A percentile compares a stretch with the other conserved stretches of the same genome.
Conservation (phyloP, 805 yeast species). For the Saturnispora mendoncae region DNA sequence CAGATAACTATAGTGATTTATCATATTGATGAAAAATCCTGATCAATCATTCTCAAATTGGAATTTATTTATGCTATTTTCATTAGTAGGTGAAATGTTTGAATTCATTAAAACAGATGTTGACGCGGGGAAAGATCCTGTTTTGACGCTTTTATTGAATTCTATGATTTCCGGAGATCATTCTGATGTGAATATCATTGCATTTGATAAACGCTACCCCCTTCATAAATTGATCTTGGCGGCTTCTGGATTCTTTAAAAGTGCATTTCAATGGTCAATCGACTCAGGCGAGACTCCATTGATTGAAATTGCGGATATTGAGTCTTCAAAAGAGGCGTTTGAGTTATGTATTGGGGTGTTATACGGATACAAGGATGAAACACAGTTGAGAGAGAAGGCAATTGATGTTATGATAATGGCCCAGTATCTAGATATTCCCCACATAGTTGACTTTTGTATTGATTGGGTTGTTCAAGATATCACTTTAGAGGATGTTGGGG, state of each 20-base stretch:
- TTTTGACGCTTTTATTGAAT: conserved; percentile 11
- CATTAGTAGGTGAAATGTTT: neutral
- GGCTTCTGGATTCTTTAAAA: conserved; percentile 39
- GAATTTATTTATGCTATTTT: no score
- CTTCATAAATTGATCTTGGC: conserved; percentile 39
- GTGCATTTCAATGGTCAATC: conserved; percentile 37
- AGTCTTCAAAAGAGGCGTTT: conserved; percentile 37
- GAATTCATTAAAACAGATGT: neutral
- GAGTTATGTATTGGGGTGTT: conserved; percentile 39
- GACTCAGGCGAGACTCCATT: conserved; percentile 10
- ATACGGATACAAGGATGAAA: conserved; percentile 35
- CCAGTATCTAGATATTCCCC: conserved; percentile 39
- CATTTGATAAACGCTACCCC: conserved; percentile 37
- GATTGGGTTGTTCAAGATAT: conserved; percentile 8
- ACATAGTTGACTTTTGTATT: conserved; percentile 33
- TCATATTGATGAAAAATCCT: neutral
- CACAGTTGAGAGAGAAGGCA: conserved; percentile 30
- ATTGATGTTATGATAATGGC: conserved; percentile 40
- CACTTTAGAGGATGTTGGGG: conserved; percentile 3
- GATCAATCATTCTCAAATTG: no score
- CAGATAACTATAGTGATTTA: neutral
- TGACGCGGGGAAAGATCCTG: neutral
- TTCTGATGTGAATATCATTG: conserved; percentile 39
- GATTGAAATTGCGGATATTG: conserved; percentile 27
- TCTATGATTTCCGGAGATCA: conserved; percentile 40